These are phyloP conservation scores for Penstemon barbatus DNA, from an alignment of 257 asterid species.

Conservation along the genomic window DNA sequence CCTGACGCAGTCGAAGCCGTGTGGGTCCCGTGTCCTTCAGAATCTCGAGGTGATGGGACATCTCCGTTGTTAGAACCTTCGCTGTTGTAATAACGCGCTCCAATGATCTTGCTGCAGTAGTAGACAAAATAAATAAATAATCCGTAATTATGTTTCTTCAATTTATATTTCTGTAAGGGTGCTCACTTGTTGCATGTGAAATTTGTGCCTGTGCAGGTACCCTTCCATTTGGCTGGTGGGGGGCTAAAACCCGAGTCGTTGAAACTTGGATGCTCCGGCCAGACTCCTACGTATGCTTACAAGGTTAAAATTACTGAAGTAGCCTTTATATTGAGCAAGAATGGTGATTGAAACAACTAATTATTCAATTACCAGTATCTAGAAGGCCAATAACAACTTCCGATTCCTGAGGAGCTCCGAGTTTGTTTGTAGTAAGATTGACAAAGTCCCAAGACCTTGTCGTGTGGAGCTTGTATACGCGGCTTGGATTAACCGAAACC, in stretches of 20 bases:
- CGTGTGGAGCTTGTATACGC: constrained; percentile 27
- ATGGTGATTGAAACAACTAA: neutral
- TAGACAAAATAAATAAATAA: neutral
- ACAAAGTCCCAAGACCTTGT: constrained; percentile 41
- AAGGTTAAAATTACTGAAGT: neutral
- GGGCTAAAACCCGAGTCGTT: constrained; percentile 6
- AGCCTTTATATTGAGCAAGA: neutral
- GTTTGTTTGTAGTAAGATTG: constrained; percentile 21
- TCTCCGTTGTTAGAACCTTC: neutral
- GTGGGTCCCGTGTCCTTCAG: constrained; percentile 13
- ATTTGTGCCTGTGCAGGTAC: constrained; percentile 12
- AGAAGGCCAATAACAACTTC: constrained; percentile 34
- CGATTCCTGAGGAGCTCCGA: constrained; percentile 26
- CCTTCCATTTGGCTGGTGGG: constrained; percentile 22
- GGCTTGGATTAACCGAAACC: constrained; percentile 41
- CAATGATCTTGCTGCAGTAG: constrained; percentile 10
- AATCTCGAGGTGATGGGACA: constrained; percentile 11
- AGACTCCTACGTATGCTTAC: constrained; percentile 7
- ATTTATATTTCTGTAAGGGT: neutral
- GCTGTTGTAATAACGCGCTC: constrained; percentile 14
- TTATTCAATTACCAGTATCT: constrained; percentile 26
- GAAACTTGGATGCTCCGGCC: constrained; percentile 24
- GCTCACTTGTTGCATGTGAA: constrained; percentile 18
- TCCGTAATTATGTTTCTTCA: neutral
- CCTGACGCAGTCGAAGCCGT: constrained; percentile 14